A percentile compares a stretch with the other conserved stretches of the same genome.
Evolutionary conservation across 73 alveolate genomes (phyloP).

Genomic region (Symbiodinium natans): DNA sequence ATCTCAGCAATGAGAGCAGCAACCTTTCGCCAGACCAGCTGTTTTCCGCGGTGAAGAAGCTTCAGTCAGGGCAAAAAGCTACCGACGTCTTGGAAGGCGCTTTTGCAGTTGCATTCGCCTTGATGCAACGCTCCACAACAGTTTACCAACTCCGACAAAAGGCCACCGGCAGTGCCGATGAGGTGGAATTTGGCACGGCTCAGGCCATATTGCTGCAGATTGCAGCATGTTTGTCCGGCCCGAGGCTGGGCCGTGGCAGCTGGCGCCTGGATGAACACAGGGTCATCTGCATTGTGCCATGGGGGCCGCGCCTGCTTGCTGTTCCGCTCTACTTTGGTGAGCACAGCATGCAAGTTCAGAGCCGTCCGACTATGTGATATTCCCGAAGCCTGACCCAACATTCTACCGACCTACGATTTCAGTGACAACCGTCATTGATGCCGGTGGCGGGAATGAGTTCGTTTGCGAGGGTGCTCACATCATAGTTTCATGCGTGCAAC

Average conservation of each 20-base stretch:
- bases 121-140: not conserved
- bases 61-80: not conserved
- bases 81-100: not conserved
- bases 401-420: not conserved
- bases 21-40: slow-evolving; percentile 2
- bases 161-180: not conserved
- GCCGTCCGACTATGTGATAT: not conserved
- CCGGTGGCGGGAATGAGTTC: slow-evolving; percentile 14
- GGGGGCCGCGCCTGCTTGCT: not conserved
- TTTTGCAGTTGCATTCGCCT: not conserved
- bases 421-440: not conserved
- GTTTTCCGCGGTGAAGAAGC: not conserved
- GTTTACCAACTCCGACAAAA: not conserved
- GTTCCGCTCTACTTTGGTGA: slow-evolving; percentile 1
- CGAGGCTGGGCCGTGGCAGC: not conserved
- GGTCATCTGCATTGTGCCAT: slow-evolving; percentile 5
- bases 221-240: not conserved
- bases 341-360: slow-evolving; percentile 21
- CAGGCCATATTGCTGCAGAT: slow-evolving; percentile 18
- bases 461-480: slow-evolving; percentile 46
- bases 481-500: slow-evolving; percentile 23
- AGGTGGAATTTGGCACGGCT: not conserved
- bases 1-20: not conserved
- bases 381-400: slow-evolving; percentile 17
- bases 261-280: not conserved